Evolutionary conservation across 495 filamentous ascomycete species (phyloP).

Genomic region (Tuber brumale): DNA sequence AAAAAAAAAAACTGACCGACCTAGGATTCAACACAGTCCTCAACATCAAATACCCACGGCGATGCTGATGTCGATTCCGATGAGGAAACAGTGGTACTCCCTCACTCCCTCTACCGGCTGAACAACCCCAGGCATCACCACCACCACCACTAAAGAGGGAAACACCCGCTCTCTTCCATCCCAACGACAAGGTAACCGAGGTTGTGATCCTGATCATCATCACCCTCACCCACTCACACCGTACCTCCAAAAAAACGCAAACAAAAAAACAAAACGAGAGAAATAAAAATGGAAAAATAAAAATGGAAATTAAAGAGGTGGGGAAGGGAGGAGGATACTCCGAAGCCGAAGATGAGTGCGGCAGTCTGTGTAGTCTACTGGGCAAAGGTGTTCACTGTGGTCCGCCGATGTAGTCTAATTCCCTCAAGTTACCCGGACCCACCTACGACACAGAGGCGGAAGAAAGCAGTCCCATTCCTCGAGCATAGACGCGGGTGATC

Average conservation of each 20-base stretch:
- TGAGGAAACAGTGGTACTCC: neutral
- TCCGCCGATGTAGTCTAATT: constrained; percentile 1
- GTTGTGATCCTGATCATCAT: neutral
- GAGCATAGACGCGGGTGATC: neutral
- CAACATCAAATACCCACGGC: constrained; percentile 28
- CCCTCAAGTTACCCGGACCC: constrained; percentile 2
- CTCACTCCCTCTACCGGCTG: neutral
- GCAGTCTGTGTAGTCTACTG: neutral
- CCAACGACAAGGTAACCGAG: neutral
- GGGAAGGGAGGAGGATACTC: neutral
- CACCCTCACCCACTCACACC: neutral
- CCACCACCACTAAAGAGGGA: neutral
- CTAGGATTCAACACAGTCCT: constrained; percentile 35
- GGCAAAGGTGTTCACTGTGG: neutral
- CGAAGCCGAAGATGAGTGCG: neutral
- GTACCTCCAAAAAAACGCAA: neutral
- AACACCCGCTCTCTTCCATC: neutral
- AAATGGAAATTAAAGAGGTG: neutral
- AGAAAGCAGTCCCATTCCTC: neutral
- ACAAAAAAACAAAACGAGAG: neutral
- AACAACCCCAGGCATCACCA: neutral
- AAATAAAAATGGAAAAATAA: neutral
- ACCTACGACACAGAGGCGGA: neutral
- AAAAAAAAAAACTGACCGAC: constrained; percentile 35
- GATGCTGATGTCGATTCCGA: constrained; percentile 9